A percentile compares a stretch with the other conserved stretches of the same genome.
phyloP scores from a whole-genome alignment of 495 filamentous ascomycete species.

The Penicillium riverlandense region DNA sequence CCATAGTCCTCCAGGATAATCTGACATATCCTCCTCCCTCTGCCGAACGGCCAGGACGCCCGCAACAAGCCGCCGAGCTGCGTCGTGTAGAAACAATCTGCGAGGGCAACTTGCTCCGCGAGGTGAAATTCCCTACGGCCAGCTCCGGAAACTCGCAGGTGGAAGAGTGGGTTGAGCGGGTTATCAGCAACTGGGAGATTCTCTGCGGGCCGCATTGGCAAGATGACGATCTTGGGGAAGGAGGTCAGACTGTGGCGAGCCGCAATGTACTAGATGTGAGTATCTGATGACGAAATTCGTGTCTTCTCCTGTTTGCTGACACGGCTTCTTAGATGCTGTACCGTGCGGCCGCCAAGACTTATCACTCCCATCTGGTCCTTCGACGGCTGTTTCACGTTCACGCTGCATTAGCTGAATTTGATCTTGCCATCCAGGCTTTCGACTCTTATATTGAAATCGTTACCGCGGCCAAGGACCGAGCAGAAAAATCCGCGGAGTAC shows the following conservation, averaged over 20 bases:
- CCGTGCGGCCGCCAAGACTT: slow-evolving; percentile 82
- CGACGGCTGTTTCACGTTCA: slow-evolving; percentile 87
- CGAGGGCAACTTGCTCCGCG: slow-evolving; percentile 62
- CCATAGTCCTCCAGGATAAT: slow-evolving; percentile 41
- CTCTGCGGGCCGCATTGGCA: slow-evolving; percentile 67
- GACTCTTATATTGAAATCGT: slow-evolving; percentile 86
- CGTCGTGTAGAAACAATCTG: slow-evolving; percentile 67
- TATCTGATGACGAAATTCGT: slow-evolving; percentile 1
- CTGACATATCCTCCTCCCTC: slow-evolving; percentile 24
- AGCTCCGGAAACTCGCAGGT: slow-evolving; percentile 65
- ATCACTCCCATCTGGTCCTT: slow-evolving; percentile 82
- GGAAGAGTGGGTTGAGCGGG: slow-evolving; percentile 71
- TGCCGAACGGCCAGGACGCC: slow-evolving; percentile 35
- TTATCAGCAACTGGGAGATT: slow-evolving; percentile 78
- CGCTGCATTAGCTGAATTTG: slow-evolving; percentile 75
- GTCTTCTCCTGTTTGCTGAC: neutral
- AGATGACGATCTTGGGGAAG: slow-evolving; percentile 69
- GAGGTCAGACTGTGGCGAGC: slow-evolving; percentile 64
- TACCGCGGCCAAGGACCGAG: slow-evolving; percentile 68
- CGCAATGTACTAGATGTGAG: slow-evolving; percentile 65
- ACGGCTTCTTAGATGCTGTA: slow-evolving; percentile 58
- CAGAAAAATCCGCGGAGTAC: slow-evolving; percentile 72
- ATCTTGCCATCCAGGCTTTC: slow-evolving; percentile 77
- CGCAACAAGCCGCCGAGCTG: slow-evolving; percentile 64
- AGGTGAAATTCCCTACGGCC: slow-evolving; percentile 77